Conservation (phyloP, 1,139 yeast genomes). For the Diutina ranongensis region DNA sequence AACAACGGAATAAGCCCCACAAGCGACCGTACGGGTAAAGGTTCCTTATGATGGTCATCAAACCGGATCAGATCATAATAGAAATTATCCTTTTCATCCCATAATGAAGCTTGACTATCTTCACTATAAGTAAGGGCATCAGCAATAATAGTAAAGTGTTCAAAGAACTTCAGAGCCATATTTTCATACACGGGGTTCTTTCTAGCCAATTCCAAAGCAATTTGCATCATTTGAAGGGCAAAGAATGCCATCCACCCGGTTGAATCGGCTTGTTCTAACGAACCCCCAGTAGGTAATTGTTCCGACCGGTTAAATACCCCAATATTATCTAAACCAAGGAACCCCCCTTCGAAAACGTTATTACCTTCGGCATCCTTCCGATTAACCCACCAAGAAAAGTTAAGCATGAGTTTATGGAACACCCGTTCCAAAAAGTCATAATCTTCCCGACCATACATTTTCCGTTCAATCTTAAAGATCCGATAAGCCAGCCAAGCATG, state of each 20-base stretch:
- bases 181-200: constrained; percentile 84
- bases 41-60: constrained; percentile 47
- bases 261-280: constrained; percentile 88
- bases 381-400: constrained; percentile 98
- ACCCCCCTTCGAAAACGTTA: constrained; percentile 92
- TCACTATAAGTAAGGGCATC: constrained; percentile 81
- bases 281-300: constrained; percentile 90
- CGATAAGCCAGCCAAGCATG: constrained; percentile 96
- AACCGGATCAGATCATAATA: constrained; percentile 94
- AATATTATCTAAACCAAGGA: constrained; percentile 86
- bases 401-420: constrained; percentile 79
- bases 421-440: constrained; percentile 79
- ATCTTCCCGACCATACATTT: constrained; percentile 76
- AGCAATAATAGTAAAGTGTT: constrained; percentile 84
- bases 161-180: constrained; percentile 91
- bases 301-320: constrained; percentile 92
- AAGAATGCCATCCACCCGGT: constrained; percentile 99
- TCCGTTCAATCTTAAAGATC: constrained; percentile 81
- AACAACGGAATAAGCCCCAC: constrained; percentile 91
- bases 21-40: constrained; percentile 78
- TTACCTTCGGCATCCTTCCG: constrained; percentile 83
- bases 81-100: constrained; percentile 88
- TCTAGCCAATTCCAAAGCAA: constrained; percentile 83
- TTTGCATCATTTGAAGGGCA: constrained; percentile 83
- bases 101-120: constrained; percentile 52